Percentiles rank a stretch among this genome's conserved stretches.
Conservation (phyloP, 192 early-diverging fungal genomes). For the Rhizophagus prolifer region DNA sequence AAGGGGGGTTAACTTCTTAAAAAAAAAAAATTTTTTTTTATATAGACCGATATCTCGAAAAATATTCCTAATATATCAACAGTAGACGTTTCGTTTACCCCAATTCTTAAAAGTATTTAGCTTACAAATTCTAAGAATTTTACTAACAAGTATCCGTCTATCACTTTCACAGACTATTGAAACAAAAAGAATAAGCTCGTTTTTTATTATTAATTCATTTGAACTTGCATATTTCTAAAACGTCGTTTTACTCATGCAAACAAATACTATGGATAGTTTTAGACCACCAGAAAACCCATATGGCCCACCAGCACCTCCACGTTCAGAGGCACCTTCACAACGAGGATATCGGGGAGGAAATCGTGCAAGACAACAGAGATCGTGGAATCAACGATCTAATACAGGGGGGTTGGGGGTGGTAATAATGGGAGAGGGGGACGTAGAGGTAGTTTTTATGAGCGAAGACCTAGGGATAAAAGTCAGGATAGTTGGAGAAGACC, state of each 20-base stretch:
- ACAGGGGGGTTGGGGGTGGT: conserved; percentile 4
- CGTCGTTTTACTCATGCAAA: not conserved
- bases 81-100: not conserved
- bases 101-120: not conserved
- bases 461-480: conserved; percentile 7
- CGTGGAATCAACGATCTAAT: not conserved
- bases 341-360: not conserved
- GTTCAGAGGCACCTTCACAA: not conserved
- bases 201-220: not conserved
- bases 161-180: not conserved
- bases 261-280: conserved; percentile 14
- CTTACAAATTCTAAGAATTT: not conserved
- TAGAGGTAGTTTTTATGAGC: conserved; percentile 9
- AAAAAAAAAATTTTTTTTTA: not conserved
- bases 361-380: conserved; percentile 1
- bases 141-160: not conserved
- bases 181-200: not conserved
- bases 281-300: conserved; percentile 28
- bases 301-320: conserved; percentile 12
- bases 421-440: conserved; percentile 8
- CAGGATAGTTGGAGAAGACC: conserved; percentile 15
- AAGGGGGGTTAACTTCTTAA: not conserved
- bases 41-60: not conserved
- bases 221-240: not conserved
- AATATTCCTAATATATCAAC: not conserved